Conservation (phyloP, 2,329 filamentous ascomycete genomes). For the Fusarium penzigii region DNA sequence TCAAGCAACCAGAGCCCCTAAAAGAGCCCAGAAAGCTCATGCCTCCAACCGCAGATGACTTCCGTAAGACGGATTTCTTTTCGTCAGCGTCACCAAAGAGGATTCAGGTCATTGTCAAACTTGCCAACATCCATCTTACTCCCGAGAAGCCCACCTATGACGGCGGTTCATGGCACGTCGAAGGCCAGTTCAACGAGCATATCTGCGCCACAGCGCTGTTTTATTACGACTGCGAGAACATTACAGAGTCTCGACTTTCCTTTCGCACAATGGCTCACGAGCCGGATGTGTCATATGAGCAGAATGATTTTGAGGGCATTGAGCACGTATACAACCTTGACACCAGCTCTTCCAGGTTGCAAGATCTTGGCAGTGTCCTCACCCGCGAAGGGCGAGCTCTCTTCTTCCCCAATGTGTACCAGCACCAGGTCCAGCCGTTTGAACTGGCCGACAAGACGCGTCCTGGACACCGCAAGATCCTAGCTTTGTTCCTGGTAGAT, state of each 20-base stretch:
- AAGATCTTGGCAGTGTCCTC: not conserved
- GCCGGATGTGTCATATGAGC: not conserved
- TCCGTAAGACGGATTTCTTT: not conserved
- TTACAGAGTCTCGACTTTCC: not conserved
- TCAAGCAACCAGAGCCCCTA: not conserved
- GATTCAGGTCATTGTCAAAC: slow-evolving; percentile 6
- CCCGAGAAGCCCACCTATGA: slow-evolving; percentile 1
- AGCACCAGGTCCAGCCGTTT: not conserved
- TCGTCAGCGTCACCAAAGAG: not conserved
- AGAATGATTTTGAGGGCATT: not conserved
- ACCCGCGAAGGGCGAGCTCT: slow-evolving; percentile 2
- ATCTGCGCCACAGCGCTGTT: slow-evolving; percentile 6
- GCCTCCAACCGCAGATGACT: too few relatives aligned
- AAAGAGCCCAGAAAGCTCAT: too few relatives aligned
- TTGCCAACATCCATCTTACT: slow-evolving; percentile 7
- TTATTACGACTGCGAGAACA: slow-evolving; percentile 11
- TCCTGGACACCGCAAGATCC: slow-evolving; percentile 4
- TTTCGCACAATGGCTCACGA: not conserved
- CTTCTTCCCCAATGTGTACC: slow-evolving; percentile 4
- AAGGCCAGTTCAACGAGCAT: slow-evolving; percentile 6
- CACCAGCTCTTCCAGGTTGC: not conserved
- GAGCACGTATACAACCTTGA: not conserved
- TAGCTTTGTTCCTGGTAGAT: slow-evolving; percentile 3
- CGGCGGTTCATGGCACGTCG: slow-evolving; percentile 10
- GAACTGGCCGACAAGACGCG: not conserved